phyloP scores from a whole-genome alignment of 768 basidiomycete genomes.

The Leccinum boreale region DNA sequence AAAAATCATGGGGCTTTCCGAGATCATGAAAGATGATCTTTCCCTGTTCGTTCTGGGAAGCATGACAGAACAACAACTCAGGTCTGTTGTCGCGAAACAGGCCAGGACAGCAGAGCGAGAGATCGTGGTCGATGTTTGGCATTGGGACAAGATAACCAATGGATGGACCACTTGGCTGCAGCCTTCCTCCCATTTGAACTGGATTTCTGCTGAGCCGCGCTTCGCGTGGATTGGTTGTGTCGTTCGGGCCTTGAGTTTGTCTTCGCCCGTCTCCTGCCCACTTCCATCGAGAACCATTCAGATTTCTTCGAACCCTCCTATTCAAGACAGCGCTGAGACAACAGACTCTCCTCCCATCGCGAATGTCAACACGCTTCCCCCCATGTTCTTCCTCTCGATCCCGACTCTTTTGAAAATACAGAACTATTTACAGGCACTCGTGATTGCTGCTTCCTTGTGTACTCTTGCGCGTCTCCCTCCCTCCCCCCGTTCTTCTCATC shows the following conservation, averaged over 20 bases:
- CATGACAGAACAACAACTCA: constrained; percentile 64
- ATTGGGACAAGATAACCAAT: constrained; percentile 22
- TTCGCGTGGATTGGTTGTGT: constrained; percentile 48
- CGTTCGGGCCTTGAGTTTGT: constrained; percentile 42
- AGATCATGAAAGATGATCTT: constrained; percentile 68
- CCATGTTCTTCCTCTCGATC: constrained; percentile 59
- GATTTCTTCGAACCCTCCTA: constrained; percentile 3
- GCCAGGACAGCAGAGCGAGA: constrained; percentile 55
- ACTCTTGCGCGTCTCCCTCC: constrained; percentile 48
- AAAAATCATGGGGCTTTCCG: constrained; percentile 48
- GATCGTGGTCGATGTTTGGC: constrained; percentile 52
- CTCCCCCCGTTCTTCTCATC: constrained; percentile 4
- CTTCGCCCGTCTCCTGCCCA: constrained; percentile 37
- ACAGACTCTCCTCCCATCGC: neutral
- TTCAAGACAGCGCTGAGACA: neutral
- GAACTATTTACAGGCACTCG: constrained; percentile 68
- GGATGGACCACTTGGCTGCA: constrained; percentile 27
- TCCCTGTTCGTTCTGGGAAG: constrained; percentile 60
- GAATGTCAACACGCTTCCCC: constrained; percentile 51
- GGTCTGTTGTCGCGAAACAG: constrained; percentile 45
- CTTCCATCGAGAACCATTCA: constrained; percentile 26
- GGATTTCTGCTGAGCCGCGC: constrained; percentile 13
- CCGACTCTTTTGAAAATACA: constrained; percentile 57
- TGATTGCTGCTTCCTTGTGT: constrained; percentile 60
- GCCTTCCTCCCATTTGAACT: constrained; percentile 4